These are phyloP conservation scores for Fraxinus excelsior DNA, from an alignment of 257 asterid genomes.

Conservation along the genomic window DNA sequence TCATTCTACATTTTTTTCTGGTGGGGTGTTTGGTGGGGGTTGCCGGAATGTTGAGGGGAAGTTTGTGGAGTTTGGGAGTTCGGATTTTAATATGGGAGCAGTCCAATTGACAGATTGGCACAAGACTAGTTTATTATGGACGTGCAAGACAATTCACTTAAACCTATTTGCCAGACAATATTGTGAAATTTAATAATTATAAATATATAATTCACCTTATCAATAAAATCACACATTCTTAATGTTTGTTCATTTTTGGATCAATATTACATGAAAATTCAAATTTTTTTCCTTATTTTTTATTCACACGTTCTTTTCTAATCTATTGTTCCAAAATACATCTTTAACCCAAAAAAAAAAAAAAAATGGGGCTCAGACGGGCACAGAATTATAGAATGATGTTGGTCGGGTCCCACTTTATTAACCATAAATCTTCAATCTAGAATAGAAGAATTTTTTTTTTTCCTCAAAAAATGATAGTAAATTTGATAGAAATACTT, in stretches of 20 bases:
- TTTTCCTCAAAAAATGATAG: too few relatives aligned
- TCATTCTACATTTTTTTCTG: not conserved
- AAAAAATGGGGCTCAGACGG: too few relatives aligned
- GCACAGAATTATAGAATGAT: conserved; percentile 14
- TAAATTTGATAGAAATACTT: too few relatives aligned
- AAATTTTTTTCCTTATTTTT: too few relatives aligned
- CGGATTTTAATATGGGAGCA: conserved; percentile 38
- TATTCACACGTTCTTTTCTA: too few relatives aligned
- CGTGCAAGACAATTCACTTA: conserved; percentile 64
- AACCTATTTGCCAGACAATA: not conserved
- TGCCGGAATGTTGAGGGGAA: conserved; percentile 11
- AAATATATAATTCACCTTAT: not conserved
- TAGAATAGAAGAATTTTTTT: too few relatives aligned
- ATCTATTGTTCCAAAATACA: too few relatives aligned
- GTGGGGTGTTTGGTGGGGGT: not conserved
- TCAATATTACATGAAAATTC: too few relatives aligned
- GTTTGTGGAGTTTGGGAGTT: conserved; percentile 44
- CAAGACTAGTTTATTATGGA: conserved; percentile 53
- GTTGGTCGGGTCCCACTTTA: too few relatives aligned
- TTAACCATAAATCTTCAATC: too few relatives aligned
- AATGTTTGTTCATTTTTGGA: not conserved
- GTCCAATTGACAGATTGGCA: conserved; percentile 76
- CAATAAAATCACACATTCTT: conserved; percentile 31
- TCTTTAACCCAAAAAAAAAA: too few relatives aligned
- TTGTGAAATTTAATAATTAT: not conserved